phyloP scores from a whole-genome alignment of 352 stramenopile genomes.

The Pythium folliculosum region DNA sequence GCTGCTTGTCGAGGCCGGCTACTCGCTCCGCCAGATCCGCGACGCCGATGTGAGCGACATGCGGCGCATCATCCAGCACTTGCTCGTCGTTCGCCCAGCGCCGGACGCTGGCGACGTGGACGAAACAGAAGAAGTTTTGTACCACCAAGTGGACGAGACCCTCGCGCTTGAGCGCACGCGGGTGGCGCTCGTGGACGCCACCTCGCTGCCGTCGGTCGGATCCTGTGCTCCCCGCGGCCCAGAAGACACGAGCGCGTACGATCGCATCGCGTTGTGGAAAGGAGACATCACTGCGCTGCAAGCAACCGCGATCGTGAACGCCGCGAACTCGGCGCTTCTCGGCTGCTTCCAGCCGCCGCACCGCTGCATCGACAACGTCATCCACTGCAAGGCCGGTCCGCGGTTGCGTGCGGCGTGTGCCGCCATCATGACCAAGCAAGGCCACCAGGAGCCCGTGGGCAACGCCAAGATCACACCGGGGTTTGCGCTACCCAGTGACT shows the following conservation, averaged over 20 bases:
- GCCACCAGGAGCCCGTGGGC: conserved; percentile 41
- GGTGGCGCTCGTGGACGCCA: conserved; percentile 8
- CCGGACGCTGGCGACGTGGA: conserved; percentile 31
- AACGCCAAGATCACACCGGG: conserved; percentile 58
- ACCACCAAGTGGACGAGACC: conserved; percentile 35
- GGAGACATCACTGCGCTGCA: conserved; percentile 67
- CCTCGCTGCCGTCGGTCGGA: conserved; percentile 2
- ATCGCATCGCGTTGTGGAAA: conserved; percentile 58
- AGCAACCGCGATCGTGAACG: conserved; percentile 67
- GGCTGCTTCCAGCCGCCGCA: conserved; percentile 72
- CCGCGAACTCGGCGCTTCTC: conserved; percentile 62
- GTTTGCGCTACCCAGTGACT: conserved; percentile 48
- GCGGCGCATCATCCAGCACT: conserved; percentile 52
- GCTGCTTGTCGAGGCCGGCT: conserved; percentile 40
- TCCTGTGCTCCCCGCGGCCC: neutral
- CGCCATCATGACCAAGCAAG: conserved; percentile 45
- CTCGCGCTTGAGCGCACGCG: conserved; percentile 12
- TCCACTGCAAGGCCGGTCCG: conserved; percentile 60
- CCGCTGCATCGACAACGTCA: conserved; percentile 78
- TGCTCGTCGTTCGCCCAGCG: conserved; percentile 44
- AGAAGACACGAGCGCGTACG: neutral
- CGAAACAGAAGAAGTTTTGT: conserved; percentile 40
- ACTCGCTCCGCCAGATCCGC: conserved; percentile 42
- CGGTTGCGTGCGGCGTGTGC: conserved; percentile 56
- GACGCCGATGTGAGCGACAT: conserved; percentile 42